Evolutionary conservation across 345 rosid species (phyloP).

Genomic region (Toxicodendron radicans): DNA sequence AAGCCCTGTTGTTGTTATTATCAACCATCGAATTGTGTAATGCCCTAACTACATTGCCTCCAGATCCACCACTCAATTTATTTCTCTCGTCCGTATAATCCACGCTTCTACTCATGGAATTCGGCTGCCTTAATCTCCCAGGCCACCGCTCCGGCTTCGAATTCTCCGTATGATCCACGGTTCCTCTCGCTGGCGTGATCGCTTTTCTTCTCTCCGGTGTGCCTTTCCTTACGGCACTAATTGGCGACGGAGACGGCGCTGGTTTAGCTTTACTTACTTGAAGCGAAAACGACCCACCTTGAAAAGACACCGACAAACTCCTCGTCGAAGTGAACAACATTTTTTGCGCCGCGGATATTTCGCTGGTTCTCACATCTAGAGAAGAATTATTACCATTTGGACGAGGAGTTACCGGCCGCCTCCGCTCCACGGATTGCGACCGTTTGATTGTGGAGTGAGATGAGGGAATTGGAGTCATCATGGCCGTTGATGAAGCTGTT

Average conservation of each 20-base stretch:
- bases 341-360: conserved; percentile 58
- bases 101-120: conserved; percentile 60
- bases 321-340: conserved; percentile 70
- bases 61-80: conserved; percentile 53
- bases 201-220: conserved; percentile 77
- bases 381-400: conserved; percentile 24
- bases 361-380: conserved; percentile 45
- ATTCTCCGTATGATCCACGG: conserved; percentile 56
- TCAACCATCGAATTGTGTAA: conserved; percentile 56
- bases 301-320: conserved; percentile 80
- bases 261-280: conserved; percentile 72
- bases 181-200: conserved; percentile 33
- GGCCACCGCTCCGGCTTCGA: conserved; percentile 74
- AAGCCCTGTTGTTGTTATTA: conserved; percentile 37
- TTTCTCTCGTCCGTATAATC: conserved; percentile 55
- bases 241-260: conserved; percentile 42
- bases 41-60: conserved; percentile 55
- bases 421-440: conserved; percentile 72
- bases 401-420: conserved; percentile 58
- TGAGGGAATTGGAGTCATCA: conserved; percentile 32
- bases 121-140: conserved; percentile 49
- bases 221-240: conserved; percentile 46
- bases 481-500: conserved; percentile 29
- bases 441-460: conserved; percentile 45
- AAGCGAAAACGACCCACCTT: conserved; percentile 72